Conservation (phyloP, 2,329 filamentous ascomycete genomes). For the Aspergillus melleus region DNA sequence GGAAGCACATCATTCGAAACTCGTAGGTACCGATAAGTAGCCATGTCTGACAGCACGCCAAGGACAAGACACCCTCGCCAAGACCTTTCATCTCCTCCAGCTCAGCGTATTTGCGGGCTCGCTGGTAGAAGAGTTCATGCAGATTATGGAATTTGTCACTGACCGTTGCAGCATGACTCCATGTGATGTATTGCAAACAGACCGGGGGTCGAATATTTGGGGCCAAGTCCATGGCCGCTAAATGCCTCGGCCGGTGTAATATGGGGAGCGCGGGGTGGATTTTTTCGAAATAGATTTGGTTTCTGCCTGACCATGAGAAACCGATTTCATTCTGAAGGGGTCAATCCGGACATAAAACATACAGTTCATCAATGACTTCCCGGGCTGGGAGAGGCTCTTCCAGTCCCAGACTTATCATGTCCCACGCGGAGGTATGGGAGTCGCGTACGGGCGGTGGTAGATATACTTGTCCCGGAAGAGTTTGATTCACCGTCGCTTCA, state of each 20-base stretch:
- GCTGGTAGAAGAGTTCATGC: constrained; percentile 85
- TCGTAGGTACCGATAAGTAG: constrained; percentile 78
- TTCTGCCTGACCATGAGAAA: constrained; percentile 48
- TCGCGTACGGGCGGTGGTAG: constrained; percentile 25
- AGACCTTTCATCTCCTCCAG: constrained; percentile 88
- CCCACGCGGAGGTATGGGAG: constrained; percentile 67
- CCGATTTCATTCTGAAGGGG: background rate
- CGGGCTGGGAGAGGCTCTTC: constrained; percentile 78
- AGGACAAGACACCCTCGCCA: constrained; percentile 82
- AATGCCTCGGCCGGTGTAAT: constrained; percentile 84
- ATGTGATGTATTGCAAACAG: constrained; percentile 89
- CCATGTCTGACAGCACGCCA: constrained; percentile 85
- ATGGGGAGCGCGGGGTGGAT: constrained; percentile 82
- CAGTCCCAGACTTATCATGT: constrained; percentile 77
- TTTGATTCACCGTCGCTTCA: constrained; percentile 23
- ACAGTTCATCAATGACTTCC: constrained; percentile 84
- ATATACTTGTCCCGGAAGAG: constrained; percentile 20
- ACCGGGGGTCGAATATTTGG: constrained; percentile 83
- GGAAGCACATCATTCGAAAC: constrained; percentile 98
- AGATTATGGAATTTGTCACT: constrained; percentile 77
- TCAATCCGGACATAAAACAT: constrained; percentile 25
- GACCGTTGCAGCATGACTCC: constrained; percentile 86
- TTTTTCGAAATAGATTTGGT: constrained; percentile 87
- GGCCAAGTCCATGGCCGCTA: constrained; percentile 86
- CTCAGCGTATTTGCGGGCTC: constrained; percentile 87